A percentile compares a stretch with the other conserved stretches of the same genome.
Evolutionary conservation across 2,329 filamentous ascomycete genomes (phyloP).

Genomic region (Paramyrothecium sp.): DNA sequence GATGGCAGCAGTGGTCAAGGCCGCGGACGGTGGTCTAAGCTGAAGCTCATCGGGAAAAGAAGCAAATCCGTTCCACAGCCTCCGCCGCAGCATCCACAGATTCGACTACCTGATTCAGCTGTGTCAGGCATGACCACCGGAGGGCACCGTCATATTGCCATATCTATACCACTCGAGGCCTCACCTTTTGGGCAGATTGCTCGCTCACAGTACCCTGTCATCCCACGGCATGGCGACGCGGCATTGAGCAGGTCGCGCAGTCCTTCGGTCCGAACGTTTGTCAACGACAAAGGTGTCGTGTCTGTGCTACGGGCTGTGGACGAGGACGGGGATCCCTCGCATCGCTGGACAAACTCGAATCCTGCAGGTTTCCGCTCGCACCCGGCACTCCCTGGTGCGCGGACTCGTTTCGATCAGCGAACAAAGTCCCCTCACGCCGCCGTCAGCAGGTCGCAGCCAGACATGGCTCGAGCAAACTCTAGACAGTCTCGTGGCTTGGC

Average conservation of each 20-base stretch:
- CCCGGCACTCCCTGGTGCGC: neutral
- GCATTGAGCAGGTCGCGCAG: neutral
- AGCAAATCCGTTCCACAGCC: constrained; percentile 31
- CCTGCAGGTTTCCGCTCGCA: constrained; percentile 5
- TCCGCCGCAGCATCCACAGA: constrained; percentile 20
- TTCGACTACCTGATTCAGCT: constrained; percentile 52
- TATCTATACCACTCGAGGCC: constrained; percentile 56
- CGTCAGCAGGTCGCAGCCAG: constrained; percentile 3
- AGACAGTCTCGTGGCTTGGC: neutral
- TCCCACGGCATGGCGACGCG: constrained; percentile 14
- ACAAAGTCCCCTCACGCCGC: neutral
- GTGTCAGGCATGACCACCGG: constrained; percentile 51
- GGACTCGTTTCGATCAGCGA: neutral
- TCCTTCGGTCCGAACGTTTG: constrained; percentile 16
- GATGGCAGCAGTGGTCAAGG: constrained; percentile 23
- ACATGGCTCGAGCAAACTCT: neutral
- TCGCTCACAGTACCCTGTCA: constrained; percentile 32
- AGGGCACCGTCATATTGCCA: constrained; percentile 58
- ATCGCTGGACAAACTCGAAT: constrained; percentile 6
- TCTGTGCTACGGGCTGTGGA: constrained; percentile 31
- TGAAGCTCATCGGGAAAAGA: constrained; percentile 38
- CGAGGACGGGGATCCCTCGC: constrained; percentile 18
- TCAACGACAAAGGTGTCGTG: constrained; percentile 33
- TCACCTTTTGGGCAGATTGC: constrained; percentile 36
- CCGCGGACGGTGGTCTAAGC: constrained; percentile 37